phyloP scores from a whole-genome alignment of 768 basidiomycete species.

The Mycena sanguinolenta region DNA sequence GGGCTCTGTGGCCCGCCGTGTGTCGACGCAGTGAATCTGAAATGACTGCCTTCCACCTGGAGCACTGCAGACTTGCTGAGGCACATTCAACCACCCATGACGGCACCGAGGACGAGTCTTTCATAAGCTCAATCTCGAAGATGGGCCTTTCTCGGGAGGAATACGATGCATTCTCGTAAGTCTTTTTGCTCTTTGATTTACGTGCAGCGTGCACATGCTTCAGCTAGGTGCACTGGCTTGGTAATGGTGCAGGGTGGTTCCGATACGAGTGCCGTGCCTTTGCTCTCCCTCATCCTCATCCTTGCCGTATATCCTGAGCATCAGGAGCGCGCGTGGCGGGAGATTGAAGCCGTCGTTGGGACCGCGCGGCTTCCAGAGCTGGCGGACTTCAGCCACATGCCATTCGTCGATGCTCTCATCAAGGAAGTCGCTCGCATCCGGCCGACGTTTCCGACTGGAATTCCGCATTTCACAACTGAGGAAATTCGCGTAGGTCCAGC shows the following conservation, averaged over 20 bases:
- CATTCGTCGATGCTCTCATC: constrained; percentile 38
- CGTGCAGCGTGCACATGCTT: too few species aligned
- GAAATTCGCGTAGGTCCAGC: constrained; percentile 15
- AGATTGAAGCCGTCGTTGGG: constrained; percentile 44
- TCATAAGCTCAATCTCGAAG: constrained; percentile 5
- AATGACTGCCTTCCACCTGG: constrained; percentile 4
- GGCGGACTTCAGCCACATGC: constrained; percentile 34
- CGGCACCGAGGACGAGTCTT: neutral
- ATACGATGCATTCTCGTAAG: constrained; percentile 4
- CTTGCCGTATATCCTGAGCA: constrained; percentile 39
- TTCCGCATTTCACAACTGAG: constrained; percentile 27
- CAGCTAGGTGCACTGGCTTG: constrained; percentile 12
- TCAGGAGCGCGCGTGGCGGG: constrained; percentile 42
- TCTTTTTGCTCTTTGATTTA: neutral
- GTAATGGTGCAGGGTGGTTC: constrained; percentile 33
- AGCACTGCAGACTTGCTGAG: neutral
- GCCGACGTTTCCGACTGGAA: constrained; percentile 20
- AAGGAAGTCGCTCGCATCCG: constrained; percentile 35
- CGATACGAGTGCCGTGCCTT: constrained; percentile 31
- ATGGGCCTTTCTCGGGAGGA: constrained; percentile 11
- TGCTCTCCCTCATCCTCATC: constrained; percentile 30
- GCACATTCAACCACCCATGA: too few species aligned
- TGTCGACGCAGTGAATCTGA: constrained; percentile 22
- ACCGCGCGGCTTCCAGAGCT: constrained; percentile 37
- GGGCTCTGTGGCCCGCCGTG: constrained; percentile 7